Base-by-base conservation (phyloP, 345 rosid genomes). In the Dovyalis caffra region DNA sequence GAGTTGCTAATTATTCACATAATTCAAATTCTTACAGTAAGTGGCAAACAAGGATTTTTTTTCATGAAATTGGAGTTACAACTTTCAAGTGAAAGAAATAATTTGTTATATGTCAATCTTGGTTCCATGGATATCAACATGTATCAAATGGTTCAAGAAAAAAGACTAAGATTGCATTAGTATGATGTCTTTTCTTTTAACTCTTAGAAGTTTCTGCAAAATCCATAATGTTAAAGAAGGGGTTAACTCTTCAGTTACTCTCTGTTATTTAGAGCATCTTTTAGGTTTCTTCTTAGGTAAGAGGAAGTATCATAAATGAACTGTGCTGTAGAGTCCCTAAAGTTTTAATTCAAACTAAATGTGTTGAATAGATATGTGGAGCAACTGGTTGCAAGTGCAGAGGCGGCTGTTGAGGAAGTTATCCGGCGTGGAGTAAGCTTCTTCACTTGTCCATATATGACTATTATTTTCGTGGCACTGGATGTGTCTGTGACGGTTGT, bases 351-450 rank as follows among this genome's bases (percentile, higher is more conserved):
- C 64, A 2, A 16, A 37, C 11, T 38, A 60, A 79, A 69, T 75
- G 68, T 25, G 26, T 75, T 75, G 58, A 75, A 45, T 79, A 95
- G 99, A 81, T 95, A 93, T 70, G 92, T 95, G 38, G 98, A 95
- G 83, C 99, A 95, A 81, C 80, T 93, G 82, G 96, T 95, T 82
- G 81, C 93, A 69, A 91, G 98, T 85, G 99, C 98, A 18, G 99
- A 91, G 83, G 99, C 99, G 78, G 97, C 99, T 80, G 99, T 93
- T 57, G 95, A 93, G 86, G 99, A 95, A 87, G 98, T 95, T 65
- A 83, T 91, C 73, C 84, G 79, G 75, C 97, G 96, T 34, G 97
- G 99, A 74, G 99, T 93, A 85, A 81, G 90, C 71, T 69, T 70
- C 74, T 75, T 62, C 21, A 29, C 71, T 76, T 70, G 56, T 70